Conservation (phyloP, 208 protist species). For the Crithidia mellificae region DNA sequence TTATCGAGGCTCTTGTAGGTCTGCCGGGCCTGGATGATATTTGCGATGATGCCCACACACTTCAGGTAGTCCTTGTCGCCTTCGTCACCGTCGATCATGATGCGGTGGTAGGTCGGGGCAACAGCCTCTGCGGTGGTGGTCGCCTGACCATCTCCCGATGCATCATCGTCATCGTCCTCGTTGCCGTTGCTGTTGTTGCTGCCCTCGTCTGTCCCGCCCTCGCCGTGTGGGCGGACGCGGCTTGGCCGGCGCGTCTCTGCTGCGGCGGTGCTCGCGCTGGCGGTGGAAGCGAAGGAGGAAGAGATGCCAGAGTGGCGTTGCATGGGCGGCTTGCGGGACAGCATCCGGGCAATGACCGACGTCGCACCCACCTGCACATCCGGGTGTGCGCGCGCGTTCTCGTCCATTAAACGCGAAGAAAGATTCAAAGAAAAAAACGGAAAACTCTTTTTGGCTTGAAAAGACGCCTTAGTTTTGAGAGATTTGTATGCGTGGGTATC, state of each 20-base stretch:
- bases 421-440: not conserved
- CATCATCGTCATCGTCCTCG: not conserved
- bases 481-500: too few relatives aligned
- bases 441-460: too few relatives aligned
- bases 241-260: not conserved
- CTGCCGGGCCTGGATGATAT: slow-evolving; percentile 61
- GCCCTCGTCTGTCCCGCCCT: not conserved
- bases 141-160: not conserved
- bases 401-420: slow-evolving; percentile 24
- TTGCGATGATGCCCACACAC: slow-evolving; percentile 73
- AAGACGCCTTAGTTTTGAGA: too few relatives aligned
- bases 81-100: slow-evolving; percentile 81
- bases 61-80: slow-evolving; percentile 71
- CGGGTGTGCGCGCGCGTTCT: slow-evolving; percentile 5
- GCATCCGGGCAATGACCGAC: slow-evolving; percentile 23
- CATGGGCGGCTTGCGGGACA: slow-evolving; percentile 8
- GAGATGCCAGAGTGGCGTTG: slow-evolving; percentile 20
- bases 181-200: not conserved
- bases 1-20: slow-evolving; percentile 78
- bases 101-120: slow-evolving; percentile 58
- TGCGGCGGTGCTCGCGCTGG: not conserved
- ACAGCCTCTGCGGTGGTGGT: not conserved
- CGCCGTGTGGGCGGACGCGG: not conserved
- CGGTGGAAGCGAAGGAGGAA: slow-evolving; percentile 12
- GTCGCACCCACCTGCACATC: slow-evolving; percentile 25